A percentile compares a stretch with the other conserved stretches of the same genome.
Conservation (phyloP, 305 asterid species). For the Fraxinus velutina region DNA sequence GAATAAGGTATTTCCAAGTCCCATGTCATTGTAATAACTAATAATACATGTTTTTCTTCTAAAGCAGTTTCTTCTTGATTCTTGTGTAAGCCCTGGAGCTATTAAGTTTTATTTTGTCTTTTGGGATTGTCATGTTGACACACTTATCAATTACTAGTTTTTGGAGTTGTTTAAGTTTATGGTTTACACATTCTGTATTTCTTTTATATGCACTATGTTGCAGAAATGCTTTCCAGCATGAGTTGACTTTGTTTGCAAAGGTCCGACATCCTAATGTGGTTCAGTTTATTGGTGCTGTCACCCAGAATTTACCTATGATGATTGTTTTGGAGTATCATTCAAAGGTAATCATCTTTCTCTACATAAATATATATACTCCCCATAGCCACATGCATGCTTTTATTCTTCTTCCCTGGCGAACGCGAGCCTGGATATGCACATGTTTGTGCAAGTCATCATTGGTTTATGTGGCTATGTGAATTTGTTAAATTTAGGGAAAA, state of each 20-base stretch:
- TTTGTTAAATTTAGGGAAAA: background rate
- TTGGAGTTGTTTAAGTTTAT: background rate
- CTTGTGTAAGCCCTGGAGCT: constrained; percentile 33
- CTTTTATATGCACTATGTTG: constrained; percentile 23
- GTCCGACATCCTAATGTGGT: constrained; percentile 96
- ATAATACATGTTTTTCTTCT: background rate
- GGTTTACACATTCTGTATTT: constrained; percentile 17
- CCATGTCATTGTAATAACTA: background rate
- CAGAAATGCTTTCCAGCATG: constrained; percentile 88
- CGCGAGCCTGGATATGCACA: background rate
- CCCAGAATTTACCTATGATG: constrained; percentile 97
- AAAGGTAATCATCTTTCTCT: constrained; percentile 53
- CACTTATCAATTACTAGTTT: background rate
- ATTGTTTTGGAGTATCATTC: constrained; percentile 80
- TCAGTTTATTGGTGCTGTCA: constrained; percentile 97
- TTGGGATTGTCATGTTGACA: background rate
- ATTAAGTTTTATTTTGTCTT: background rate
- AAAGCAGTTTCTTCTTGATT: background rate
- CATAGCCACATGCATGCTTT: background rate
- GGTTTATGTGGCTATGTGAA: background rate
- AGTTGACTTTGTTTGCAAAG: constrained; percentile 78
- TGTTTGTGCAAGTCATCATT: background rate
- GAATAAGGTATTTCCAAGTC: background rate
- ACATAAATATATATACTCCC: background rate
- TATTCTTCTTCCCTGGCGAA: background rate